A percentile compares a stretch with the other conserved stretches of the same genome.
phyloP scores from a whole-genome alignment of 2,329 filamentous ascomycete species.

The Sarocladiaceae sp. region DNA sequence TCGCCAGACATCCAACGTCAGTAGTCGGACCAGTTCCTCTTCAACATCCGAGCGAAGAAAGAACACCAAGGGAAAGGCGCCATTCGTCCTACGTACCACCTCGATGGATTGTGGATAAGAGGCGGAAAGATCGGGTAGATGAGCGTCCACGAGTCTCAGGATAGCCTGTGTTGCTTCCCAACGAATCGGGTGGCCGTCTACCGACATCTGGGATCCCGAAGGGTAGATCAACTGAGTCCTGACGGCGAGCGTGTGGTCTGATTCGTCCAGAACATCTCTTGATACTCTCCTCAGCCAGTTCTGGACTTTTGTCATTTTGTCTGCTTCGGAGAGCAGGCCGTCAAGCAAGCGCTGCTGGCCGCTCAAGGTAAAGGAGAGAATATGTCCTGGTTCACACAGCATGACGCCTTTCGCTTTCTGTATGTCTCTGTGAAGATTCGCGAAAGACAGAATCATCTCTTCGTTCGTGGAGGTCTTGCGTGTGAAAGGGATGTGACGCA shows the following conservation, averaged over 20 bases:
- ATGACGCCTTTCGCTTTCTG: constrained; percentile 45
- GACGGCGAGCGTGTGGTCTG: constrained; percentile 49
- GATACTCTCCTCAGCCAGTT: constrained; percentile 42
- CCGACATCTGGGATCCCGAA: constrained; percentile 38
- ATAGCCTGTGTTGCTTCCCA: constrained; percentile 43
- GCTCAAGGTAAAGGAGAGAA: constrained; percentile 61
- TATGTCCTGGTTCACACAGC: constrained; percentile 58
- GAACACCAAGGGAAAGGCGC: constrained; percentile 50
- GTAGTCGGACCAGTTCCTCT: constrained; percentile 25
- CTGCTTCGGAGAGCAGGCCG: constrained; percentile 32
- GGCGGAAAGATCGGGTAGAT: constrained; percentile 25
- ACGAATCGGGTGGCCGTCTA: constrained; percentile 50
- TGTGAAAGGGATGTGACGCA: constrained; percentile 9
- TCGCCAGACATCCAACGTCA: constrained; percentile 31
- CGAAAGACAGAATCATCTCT: neutral
- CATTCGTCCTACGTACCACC: constrained; percentile 32
- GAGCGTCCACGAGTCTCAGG: constrained; percentile 33
- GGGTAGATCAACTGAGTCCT: constrained; percentile 57
- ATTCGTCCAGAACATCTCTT: constrained; percentile 64
- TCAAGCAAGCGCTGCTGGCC: constrained; percentile 54
- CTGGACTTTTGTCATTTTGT: constrained; percentile 46
- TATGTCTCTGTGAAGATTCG: constrained; percentile 31
- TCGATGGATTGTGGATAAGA: constrained; percentile 38
- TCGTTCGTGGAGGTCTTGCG: neutral
- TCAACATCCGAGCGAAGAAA: constrained; percentile 49